A percentile compares a stretch with the other conserved stretches of the same genome.
Conservation (phyloP, 164 flowering plant species). For the Warburgia ugandensis region DNA sequence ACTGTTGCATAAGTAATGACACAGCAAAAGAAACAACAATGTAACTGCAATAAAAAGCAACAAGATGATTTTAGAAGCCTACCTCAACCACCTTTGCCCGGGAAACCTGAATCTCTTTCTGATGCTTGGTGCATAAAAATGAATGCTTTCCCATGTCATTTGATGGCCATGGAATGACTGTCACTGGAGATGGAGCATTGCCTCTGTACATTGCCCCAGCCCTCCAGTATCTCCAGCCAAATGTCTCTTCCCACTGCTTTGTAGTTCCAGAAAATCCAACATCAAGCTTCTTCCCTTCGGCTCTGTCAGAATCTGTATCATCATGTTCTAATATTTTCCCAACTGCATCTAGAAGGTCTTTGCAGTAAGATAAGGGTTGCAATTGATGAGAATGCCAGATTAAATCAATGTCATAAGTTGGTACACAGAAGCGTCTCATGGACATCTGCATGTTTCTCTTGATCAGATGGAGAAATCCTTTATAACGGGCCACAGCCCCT, state of each 20-base stretch:
- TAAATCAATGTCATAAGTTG: slow-evolving; percentile 94
- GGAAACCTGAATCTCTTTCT: slow-evolving; percentile 33
- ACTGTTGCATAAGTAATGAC: too few species aligned
- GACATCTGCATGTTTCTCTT: slow-evolving; percentile 70
- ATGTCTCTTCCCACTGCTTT: slow-evolving; percentile 76
- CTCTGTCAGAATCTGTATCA: slow-evolving; percentile 78
- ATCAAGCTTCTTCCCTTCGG: slow-evolving; percentile 82
- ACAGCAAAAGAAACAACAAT: not conserved
- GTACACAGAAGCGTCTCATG: slow-evolving; percentile 64
- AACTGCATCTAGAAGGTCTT: slow-evolving; percentile 39
- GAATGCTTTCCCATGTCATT: slow-evolving; percentile 22
- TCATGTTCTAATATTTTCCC: slow-evolving; percentile 83
- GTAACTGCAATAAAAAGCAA: not conserved
- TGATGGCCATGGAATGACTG: slow-evolving; percentile 29
- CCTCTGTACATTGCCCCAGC: slow-evolving; percentile 96
- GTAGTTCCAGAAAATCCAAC: slow-evolving; percentile 79
- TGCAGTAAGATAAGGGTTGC: slow-evolving; percentile 70
- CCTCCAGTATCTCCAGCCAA: slow-evolving; percentile 82
- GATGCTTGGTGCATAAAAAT: slow-evolving; percentile 16
- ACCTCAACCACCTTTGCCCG: slow-evolving; percentile 57
- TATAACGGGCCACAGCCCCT: slow-evolving; percentile 81
- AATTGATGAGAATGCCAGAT: slow-evolving; percentile 96
- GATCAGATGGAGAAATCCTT: slow-evolving; percentile 81
- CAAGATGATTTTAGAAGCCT: slow-evolving; percentile 10
- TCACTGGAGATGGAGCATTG: slow-evolving; percentile 58